Evolutionary conservation across 345 rosid species (phyloP), one percentile per base, ranked within the genome.

Genomic region (Brassica rapa): DNA sequence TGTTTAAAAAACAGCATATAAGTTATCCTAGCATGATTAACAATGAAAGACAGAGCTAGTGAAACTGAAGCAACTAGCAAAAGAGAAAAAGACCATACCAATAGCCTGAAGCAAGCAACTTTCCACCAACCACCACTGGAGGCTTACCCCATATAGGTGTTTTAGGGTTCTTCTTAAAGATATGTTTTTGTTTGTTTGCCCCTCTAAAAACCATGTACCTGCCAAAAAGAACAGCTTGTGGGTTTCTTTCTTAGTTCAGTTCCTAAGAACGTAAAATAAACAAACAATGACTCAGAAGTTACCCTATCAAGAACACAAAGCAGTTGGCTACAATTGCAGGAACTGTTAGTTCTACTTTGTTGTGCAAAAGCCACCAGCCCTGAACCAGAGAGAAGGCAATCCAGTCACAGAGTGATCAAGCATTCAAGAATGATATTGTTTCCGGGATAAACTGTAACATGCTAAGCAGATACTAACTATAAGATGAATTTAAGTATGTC

Each of bases 361-460:
- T 92, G 75, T 77, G 80, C 88, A 91, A 76, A 80, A 95, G 93
- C 99, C 99, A 91, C 97, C 99, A 95, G 39, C 93, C 96, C 98
- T 90, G 72, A 25, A 82, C 66, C 76, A 82, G 8, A 57, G 39
- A 75, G 66, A 82, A 77, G 76, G 63, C 9, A 75, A 67, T 46
- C 24, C 74, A 68, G 61, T 73, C 66, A 73, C 65, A 37, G 35
- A 12, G 27, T 59, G 74, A 62, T 73, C 51, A 73, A 60, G 64
- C 70, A 67, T 67, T 53, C 30, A 62, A 14, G 2, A 53, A 16
- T 0, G 0, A 62, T 25, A 35, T 5, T 27, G 2, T 37, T 73
- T 29, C n/a, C 21, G 21, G 21, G 21, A 19, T 19, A 19, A 19
- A 19, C 21, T 19, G 21, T 19, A 19, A 19, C 21, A 19, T 19